A percentile compares a stretch with the other conserved stretches of the same genome.
Evolutionary conservation across 108 stramenopile species (phyloP).

Genomic region (Cylindrotheca closterium): DNA sequence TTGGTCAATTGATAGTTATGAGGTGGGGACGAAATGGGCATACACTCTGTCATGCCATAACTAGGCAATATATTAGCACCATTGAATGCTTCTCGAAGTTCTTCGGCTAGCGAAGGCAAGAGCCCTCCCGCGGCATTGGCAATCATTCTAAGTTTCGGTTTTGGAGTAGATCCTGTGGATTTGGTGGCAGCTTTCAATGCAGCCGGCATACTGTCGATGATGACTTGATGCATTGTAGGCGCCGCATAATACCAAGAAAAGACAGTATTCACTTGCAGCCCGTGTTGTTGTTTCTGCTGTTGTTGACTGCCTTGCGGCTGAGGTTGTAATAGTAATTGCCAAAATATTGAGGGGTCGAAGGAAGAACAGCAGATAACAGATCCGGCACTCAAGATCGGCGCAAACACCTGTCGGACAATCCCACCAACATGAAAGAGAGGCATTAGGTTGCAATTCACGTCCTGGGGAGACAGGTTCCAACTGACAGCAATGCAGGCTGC

Average conservation of each 20-base stretch:
- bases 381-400: slow-evolving; percentile 55
- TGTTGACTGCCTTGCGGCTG: no score
- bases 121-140: slow-evolving; percentile 69
- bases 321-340: slow-evolving; percentile 37
- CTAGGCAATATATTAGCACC: slow-evolving; percentile 32
- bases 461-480: slow-evolving; percentile 51
- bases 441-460: slow-evolving; percentile 77
- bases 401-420: slow-evolving; percentile 53
- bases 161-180: not conserved
- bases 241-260: slow-evolving; percentile 78
- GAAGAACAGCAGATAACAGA: slow-evolving; percentile 61
- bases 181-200: not conserved
- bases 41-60: slow-evolving; percentile 77
- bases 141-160: slow-evolving; percentile 39
- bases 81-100: slow-evolving; percentile 34
- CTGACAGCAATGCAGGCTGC: slow-evolving; percentile 47
- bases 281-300: no score
- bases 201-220: slow-evolving; percentile 29
- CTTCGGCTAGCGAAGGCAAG: slow-evolving; percentile 40
- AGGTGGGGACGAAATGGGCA: slow-evolving; percentile 61
- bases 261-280: not conserved
- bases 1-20: slow-evolving; percentile 40
- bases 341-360: slow-evolving; percentile 55
- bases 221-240: slow-evolving; percentile 77
- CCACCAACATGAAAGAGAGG: slow-evolving; percentile 74